Evolutionary conservation across 78 protist species (phyloP), one percentile per base, ranked within the genome.

Genomic region (Dictyostelium brefeldianum): DNA sequence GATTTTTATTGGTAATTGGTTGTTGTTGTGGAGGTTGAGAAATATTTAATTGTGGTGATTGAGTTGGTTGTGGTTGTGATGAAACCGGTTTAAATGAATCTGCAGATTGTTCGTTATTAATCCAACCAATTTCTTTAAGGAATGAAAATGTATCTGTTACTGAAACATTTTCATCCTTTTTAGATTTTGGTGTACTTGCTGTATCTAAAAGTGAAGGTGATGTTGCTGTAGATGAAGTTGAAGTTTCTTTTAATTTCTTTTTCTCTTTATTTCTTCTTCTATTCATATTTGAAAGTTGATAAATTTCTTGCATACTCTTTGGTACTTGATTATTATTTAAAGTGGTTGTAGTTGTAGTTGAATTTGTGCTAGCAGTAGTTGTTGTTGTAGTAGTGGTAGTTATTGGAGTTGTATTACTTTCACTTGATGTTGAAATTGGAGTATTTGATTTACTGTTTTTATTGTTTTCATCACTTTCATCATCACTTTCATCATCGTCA

Each of bases 71-170:
- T 47, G 17, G 56, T 47, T 22, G 47, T 43, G 31, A 43, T 4
- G 70, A 54, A 17, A 47, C 27, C 6, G 78, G 80, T 25, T 65
- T 70, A 70, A 62, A 59, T 6, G 90, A 50, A 69, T 51, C 71
- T 15, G 65, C 36, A 48, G 80, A 59, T 18, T 77, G 69, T 29
- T 78, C 92, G 46, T 77, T 80, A 41, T 57, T 69, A 51, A 91
- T 74, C 95, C 95, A 91, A 48, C 95, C 95, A 83, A 91, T 91
- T n/a, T 70, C 95, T 50, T 91, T 91, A 79, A 91, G 71, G 50
- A 91, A 91, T 18, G 70, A 51, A 27, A 77, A 50, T 2, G 95
- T 81, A 77, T 91, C 84, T 20, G 89, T 71, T 12, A 25, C 82
- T 1, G 71, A 50, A 6, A 48, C 59, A 65, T 80, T 74, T 18